Percentiles rank a stretch among this genome's conserved stretches.
phyloP scores from a whole-genome alignment of 1,284 basidiomycete genomes.

The Moesziomyces antarcticus region DNA sequence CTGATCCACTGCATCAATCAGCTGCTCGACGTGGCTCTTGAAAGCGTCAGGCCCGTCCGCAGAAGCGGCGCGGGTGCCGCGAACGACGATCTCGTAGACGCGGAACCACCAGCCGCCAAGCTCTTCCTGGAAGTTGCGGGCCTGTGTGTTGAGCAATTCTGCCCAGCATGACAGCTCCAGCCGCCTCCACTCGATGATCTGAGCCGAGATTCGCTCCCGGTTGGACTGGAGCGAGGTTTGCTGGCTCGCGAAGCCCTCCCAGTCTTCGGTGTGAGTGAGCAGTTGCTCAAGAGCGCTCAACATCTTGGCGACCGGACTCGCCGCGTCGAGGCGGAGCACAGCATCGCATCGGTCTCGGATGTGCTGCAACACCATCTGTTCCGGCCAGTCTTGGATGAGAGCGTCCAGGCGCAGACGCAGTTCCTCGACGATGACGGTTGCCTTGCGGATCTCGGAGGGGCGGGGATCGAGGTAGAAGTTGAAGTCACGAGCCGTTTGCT shows the following conservation, averaged over 20 bases:
- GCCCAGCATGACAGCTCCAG: constrained; percentile 91
- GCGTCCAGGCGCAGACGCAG: constrained; percentile 42
- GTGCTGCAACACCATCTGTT: constrained; percentile 94
- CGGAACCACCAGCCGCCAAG: constrained; percentile 91
- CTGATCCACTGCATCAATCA: constrained; percentile 83
- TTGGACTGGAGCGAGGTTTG: constrained; percentile 81
- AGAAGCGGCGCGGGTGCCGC: constrained; percentile 40
- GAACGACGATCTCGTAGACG: constrained; percentile 83
- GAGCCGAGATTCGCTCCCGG: constrained; percentile 76
- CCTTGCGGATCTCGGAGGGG: constrained; percentile 47
- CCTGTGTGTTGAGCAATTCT: constrained; percentile 75
- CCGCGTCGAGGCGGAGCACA: constrained; percentile 76
- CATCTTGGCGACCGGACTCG: constrained; percentile 83
- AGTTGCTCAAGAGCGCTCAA: constrained; percentile 88
- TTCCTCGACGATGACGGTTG: constrained; percentile 47
- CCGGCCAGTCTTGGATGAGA: constrained; percentile 88
- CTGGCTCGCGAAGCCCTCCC: constrained; percentile 92
- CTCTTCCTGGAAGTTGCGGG: constrained; percentile 63
- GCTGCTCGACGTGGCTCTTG: constrained; percentile 74
- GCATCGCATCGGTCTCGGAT: constrained; percentile 80
- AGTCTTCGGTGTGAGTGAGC: constrained; percentile 89
- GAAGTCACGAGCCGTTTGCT: constrained; percentile 22
- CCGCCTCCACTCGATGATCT: constrained; percentile 90
- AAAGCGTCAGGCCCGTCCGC: constrained; percentile 68
- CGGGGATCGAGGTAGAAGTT: constrained; percentile 65